Evolutionary conservation across 2,329 filamentous ascomycete genomes (phyloP).

Genomic region (Blastomyces parvus): DNA sequence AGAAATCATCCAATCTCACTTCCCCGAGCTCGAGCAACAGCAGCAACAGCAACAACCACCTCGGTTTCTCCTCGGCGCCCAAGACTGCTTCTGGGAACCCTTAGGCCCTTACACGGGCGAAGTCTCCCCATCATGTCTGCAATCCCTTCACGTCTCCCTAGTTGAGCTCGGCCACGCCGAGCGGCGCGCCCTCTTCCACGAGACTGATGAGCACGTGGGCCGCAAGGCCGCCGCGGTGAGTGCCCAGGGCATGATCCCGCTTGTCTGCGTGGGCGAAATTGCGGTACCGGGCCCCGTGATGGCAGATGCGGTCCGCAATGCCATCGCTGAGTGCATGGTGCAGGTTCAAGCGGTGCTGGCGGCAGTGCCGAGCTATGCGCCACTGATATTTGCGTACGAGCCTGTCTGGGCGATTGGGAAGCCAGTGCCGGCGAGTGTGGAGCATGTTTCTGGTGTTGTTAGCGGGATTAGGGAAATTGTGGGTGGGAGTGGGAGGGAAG

Average conservation of each 20-base stretch:
- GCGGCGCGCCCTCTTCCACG: constrained; percentile 59
- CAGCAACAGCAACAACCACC: constrained; percentile 30
- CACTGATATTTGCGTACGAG: constrained; percentile 74
- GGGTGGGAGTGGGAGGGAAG: constrained; percentile 40
- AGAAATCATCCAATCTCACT: constrained; percentile 25
- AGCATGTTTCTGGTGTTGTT: constrained; percentile 64
- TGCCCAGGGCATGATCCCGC: constrained; percentile 60
- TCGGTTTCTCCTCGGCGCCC: constrained; percentile 58
- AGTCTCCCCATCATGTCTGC: constrained; percentile 59
- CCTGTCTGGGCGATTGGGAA: constrained; percentile 85
- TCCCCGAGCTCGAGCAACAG: too few relatives aligned
- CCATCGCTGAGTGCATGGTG: constrained; percentile 55
- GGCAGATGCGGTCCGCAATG: constrained; percentile 44
- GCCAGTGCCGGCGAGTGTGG: constrained; percentile 57
- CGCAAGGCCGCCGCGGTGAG: constrained; percentile 61
- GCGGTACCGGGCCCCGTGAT: constrained; percentile 40
- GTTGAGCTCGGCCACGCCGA: constrained; percentile 78
- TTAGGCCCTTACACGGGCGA: constrained; percentile 68
- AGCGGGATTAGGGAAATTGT: constrained; percentile 50
- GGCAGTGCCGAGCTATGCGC: constrained; percentile 51
- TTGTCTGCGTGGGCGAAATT: constrained; percentile 72
- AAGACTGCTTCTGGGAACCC: constrained; percentile 64
- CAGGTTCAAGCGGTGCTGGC: constrained; percentile 58
- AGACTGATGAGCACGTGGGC: constrained; percentile 60
- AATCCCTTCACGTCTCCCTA: constrained; percentile 58